Conservation (phyloP, 345 rosid species). For the Schrenkiella parvula region DNA sequence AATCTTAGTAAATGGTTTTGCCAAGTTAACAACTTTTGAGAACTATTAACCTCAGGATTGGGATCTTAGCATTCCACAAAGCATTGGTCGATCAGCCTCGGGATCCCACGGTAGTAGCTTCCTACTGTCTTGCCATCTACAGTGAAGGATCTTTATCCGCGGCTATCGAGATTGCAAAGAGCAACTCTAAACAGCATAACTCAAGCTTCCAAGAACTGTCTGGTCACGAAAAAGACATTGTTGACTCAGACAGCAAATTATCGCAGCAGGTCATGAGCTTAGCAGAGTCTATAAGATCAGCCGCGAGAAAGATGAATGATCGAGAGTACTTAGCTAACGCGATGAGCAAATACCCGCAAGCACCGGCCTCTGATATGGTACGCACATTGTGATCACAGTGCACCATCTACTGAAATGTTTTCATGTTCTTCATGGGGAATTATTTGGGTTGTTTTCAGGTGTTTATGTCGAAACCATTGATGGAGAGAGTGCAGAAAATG, state of each 20-base stretch:
- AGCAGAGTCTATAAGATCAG: conserved; percentile 36
- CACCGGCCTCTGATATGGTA: conserved; percentile 36
- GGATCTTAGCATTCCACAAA: conserved; percentile 64
- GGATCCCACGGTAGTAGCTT: conserved; percentile 47
- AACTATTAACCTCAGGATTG: conserved; percentile 45
- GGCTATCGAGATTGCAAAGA: conserved; percentile 50
- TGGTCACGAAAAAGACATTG: not conserved
- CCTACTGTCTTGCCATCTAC: conserved; percentile 32
- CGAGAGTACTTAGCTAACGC: conserved; percentile 31
- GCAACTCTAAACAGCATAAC: conserved; percentile 41
- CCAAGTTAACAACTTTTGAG: not conserved
- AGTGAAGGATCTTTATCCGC: conserved; percentile 29
- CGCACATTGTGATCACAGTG: not conserved
- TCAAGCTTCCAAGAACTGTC: conserved; percentile 38
- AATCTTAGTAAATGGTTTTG: not conserved
- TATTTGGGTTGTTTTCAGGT: conserved; percentile 35
- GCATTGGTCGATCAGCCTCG: conserved; percentile 54
- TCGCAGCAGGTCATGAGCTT: conserved; percentile 44
- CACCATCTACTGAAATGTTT: not conserved
- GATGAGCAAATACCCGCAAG: conserved; percentile 38
- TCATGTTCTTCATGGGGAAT: not conserved
- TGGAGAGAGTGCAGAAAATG: conserved; percentile 35
- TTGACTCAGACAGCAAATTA: conserved; percentile 16
- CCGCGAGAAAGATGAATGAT: conserved; percentile 19
- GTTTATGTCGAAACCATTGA: conserved; percentile 40